Evolutionary conservation across 2,329 filamentous ascomycete genomes (phyloP), one percentile per base, ranked within the genome.

Genomic region (Aureobasidium uvarum): DNA sequence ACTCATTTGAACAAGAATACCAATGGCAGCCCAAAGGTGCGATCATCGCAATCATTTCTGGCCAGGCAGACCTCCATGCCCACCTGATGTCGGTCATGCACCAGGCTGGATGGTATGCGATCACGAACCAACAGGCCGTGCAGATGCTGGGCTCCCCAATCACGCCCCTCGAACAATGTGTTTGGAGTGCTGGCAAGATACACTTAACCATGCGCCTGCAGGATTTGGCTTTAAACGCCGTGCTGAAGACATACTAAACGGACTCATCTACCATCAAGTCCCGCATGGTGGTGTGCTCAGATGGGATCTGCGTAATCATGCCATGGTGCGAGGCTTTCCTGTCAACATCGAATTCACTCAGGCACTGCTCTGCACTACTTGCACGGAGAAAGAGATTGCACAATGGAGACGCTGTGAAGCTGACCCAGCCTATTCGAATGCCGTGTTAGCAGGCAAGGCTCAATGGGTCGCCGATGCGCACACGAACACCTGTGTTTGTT

Each of bases 131-230:
- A 48, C 20, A 23, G 18, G 28, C 5, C 25, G 25, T 51, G 25
- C 28, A 36, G 31, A 3, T 23, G 18, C 18, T 33, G 31, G 31
- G 10, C 7, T 16, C 10, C 28, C 50, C 18, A 2, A 36, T 18
- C 50, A 52, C 18, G 28, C 3, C 10, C 25, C 18, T 36, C 18
- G 28, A 5, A 52, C 50, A 10, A n/a, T 55, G 11, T 39, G 51
- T 55, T 10, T 55, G 8, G 51, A 55, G 5, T 55, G 51, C 33
- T 55, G 51, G 51, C 51, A 55, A 39, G 8, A 39, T 31, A 39
- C n/a, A 13, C 23, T 6, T 11, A 16, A 20, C 36, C 52, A n/a
- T 39, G 6, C n/a, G 1, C 43, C 43, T 13, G n/a, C 8, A 55
- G 52, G 52, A 18, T 25, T 39, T 5, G 20, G 10, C 52, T 41